These are phyloP conservation scores for Exobasidium rhododendri DNA, from an alignment of 1,284 basidiomycete genomes.

Conservation along the genomic window DNA sequence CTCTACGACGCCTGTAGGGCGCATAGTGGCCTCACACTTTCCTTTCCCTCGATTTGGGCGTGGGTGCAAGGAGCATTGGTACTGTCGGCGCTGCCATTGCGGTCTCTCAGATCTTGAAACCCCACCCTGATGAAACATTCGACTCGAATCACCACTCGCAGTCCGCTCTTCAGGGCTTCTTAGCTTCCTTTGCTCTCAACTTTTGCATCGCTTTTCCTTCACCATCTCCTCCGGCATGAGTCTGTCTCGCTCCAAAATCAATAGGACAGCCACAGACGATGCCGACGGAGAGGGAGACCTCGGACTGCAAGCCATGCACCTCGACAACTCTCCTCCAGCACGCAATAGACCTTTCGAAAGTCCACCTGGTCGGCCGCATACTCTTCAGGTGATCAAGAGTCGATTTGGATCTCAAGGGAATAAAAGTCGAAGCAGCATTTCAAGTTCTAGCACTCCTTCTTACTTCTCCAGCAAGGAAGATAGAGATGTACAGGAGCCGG, in stretches of 20 bases:
- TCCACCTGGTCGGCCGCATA: neutral
- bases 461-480: neutral
- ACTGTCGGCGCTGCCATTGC: no score
- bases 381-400: neutral
- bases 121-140: no score
- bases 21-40: no score
- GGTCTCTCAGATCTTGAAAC: no score
- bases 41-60: no score
- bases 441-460: neutral
- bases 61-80: no score
- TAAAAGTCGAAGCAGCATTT: neutral
- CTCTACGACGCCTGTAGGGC: no score
- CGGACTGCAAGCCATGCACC: conserved; percentile 2
- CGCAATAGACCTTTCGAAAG: neutral
- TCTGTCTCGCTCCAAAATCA: neutral
- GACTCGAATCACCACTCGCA: no score
- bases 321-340: neutral
- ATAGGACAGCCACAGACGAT: neutral
- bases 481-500: neutral
- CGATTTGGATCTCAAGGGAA: neutral
- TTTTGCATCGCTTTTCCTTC: no score
- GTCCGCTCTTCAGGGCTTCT: no score
- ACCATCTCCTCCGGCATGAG: no score
- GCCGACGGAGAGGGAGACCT: conserved; percentile 1
- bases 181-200: no score